Base-by-base conservation (phyloP, 768 basidiomycete species). In the Psilocybe sp. region DNA sequence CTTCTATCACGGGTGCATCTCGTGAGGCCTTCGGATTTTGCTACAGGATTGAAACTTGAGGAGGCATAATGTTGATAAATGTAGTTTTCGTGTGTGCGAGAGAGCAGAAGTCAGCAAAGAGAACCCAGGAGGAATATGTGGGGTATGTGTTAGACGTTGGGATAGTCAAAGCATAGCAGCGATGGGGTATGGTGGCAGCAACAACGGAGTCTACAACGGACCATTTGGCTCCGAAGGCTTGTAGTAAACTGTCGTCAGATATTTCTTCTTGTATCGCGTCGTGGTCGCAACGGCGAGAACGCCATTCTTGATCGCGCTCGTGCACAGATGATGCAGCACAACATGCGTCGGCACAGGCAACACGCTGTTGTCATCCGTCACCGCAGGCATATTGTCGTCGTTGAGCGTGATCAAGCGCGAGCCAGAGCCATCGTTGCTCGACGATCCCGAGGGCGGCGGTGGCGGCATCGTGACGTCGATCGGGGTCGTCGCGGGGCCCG, bases 301-400 rank as follows among this genome's bases (percentile, higher is more conserved):
- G 6, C 92, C 94, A 65, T 94, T 94, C 67, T 84, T 78, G 53
- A 98, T 98, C 45, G 95, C 94, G 60, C 92, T 96, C 53, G 95
- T 97, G 54, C 91, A 91, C 60, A 98, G 69, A 68, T 98, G 95
- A 59, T 97, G 93, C 55, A 98, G 72, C 18, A 98, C 92, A 34
- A 92, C 92, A 71, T 98, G 95, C 34, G 84, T 88, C 16, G 95
- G 95, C 16, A 97, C 92, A 13, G 96, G 88, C 54, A 98, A 68
- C 49, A 98, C 92, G 42, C 86, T 87, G 45, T 82, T 88, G 62
- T 98, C 95, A 67, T 98, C 95, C 14, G 84, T 80, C 60, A 85
- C 56, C n/a, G 78, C 71, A 0, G 73, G 69, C 58, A 68, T 68
- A 42, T 66, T 67, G 10, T 60, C 57, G 16, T 63, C 64, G 53